Conservation (phyloP, 164 flowering plant species). For the Stephania yunnanensis region DNA sequence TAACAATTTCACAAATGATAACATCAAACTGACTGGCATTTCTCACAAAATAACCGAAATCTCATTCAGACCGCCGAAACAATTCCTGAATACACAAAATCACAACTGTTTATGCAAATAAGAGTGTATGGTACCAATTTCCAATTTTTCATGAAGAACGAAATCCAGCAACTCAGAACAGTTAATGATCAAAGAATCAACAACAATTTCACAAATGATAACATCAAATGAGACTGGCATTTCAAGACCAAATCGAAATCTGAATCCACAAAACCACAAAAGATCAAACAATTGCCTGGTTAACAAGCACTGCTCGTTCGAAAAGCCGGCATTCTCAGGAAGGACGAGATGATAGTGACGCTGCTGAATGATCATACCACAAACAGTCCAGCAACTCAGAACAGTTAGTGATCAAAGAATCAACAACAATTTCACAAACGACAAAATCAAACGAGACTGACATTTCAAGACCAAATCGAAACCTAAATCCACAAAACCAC, state of each 20-base stretch:
- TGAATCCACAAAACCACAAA: too few species aligned
- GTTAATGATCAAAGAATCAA: background rate
- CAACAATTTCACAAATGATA: too few species aligned
- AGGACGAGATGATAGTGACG: conserved; percentile 95
- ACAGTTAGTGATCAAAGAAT: background rate
- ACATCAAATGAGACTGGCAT: too few species aligned
- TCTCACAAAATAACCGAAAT: background rate
- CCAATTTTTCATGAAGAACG: background rate
- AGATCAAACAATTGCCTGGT: conserved; percentile 48
- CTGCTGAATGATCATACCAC: conserved; percentile 96
- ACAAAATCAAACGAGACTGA: too few species aligned
- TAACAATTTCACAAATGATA: too few species aligned
- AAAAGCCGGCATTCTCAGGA: too few species aligned
- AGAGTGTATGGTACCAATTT: too few species aligned
- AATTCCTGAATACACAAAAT: too few species aligned
- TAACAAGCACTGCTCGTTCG: conserved; percentile 90
- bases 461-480: background rate
- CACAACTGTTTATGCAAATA: background rate
- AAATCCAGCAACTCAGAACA: background rate
- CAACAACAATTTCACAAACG: too few species aligned
- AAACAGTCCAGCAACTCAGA: conserved; percentile 39
- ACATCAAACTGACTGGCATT: too few species aligned
- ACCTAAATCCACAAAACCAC: too few species aligned
- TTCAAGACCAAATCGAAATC: background rate
- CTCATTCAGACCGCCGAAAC: background rate